Evolutionary conservation across 345 rosid genomes (phyloP), one percentile per base, ranked within the genome.

Genomic region (Arabis hirsuta): DNA sequence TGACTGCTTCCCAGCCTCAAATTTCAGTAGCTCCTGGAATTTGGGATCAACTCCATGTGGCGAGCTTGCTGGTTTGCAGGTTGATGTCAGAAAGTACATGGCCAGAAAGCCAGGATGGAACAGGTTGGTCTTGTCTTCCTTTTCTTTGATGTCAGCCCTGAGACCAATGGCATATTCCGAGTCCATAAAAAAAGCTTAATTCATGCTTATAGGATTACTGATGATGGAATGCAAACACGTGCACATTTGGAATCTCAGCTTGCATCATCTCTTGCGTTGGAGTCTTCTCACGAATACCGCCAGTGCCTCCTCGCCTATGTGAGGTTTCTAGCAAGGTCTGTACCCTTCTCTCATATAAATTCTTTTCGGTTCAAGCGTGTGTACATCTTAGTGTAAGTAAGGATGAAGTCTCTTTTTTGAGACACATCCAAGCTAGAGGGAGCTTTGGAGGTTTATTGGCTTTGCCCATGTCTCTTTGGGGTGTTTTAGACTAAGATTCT

Each of bases 1-100:
- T 76, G 99, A 96, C 76, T 96, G 98, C 81, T 96, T 96, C 81
- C 98, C 99, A 36, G 96, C 98, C 53, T 96, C 99, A 48, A 96
- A 87, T 83, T 96, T 92, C 76, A 80, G 94, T 26, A 90, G 89
- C 83, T 91, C 99, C 63, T 88, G 92, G 98, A 92, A 84, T 86
- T 76, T 92, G 78, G 92, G 98, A 61, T 87, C 91, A 6, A 71
- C 78, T 77, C 97, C 89, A 74, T 89, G 80, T 42, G 98, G 98
- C 4, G 99, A 95, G 90, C 87, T 95, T 66, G 98, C 97, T 72
- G 81, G 92, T 19, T 79, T 95, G 67, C 99, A 95, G 82, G 93
- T 90, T 72, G 98, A 95, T 82, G 94, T 92, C 31, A 81, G 96
- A 80, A 96, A 90, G 80, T 96, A 84, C 79, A 82, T 92, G 86